Evolutionary conservation across 805 yeast genomes (phyloP).

Genomic region (Zygotorulaspora sp.): DNA sequence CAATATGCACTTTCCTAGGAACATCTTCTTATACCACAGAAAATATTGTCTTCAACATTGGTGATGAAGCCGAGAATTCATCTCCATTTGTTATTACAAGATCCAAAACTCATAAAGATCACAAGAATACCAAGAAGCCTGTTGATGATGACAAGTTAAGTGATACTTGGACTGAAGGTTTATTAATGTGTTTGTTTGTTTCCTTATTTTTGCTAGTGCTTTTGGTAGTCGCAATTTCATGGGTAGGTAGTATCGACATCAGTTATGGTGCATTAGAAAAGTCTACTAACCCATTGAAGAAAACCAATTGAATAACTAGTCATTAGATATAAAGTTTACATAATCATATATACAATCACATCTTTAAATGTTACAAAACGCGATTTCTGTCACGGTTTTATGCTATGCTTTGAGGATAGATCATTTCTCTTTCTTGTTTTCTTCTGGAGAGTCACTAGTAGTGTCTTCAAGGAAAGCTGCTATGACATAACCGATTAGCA

Average conservation of each 20-base stretch:
- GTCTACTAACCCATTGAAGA: constrained; percentile 34
- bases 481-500: constrained; percentile 64
- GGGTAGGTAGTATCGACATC: constrained; percentile 69
- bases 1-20: constrained; percentile 21
- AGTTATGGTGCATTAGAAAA: constrained; percentile 81
- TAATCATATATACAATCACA: constrained; percentile 8
- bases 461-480: constrained; percentile 71
- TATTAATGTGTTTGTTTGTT: constrained; percentile 71
- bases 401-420: background rate
- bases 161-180: constrained; percentile 46
- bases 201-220: constrained; percentile 54
- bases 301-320: constrained; percentile 19
- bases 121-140: constrained; percentile 5
- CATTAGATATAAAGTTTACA: constrained; percentile 7
- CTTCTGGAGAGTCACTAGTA: constrained; percentile 30
- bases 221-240: constrained; percentile 57
- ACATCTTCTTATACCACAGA: constrained; percentile 20
- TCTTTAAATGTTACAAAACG: background rate
- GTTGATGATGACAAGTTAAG: constrained; percentile 26
- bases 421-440: constrained; percentile 38
- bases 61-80: constrained; percentile 7
- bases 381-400: background rate
- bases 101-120: constrained; percentile 2
- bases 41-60: constrained; percentile 22
- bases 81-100: background rate